Conservation (phyloP, 257 asterid species). For the Cruciata laevipes region DNA sequence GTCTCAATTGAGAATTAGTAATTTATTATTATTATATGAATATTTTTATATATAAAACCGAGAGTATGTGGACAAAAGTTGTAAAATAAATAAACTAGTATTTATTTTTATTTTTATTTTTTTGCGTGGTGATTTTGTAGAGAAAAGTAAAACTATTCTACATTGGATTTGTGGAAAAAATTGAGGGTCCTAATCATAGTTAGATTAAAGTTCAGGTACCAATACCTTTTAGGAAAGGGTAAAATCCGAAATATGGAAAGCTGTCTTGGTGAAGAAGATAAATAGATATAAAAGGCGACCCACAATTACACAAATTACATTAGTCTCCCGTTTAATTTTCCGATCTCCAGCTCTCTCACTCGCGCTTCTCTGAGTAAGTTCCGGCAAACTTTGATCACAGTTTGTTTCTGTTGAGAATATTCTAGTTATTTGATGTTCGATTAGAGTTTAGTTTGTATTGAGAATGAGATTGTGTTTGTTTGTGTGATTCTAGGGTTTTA, state of each 20-base stretch:
- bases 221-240: background rate
- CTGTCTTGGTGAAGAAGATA: constrained; percentile 8
- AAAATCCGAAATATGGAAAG: background rate
- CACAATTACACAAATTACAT: background rate
- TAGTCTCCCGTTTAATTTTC: background rate
- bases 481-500: constrained; percentile 2
- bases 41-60: too few relatives aligned
- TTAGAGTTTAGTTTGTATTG: background rate
- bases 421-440: background rate
- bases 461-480: background rate
- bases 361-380: background rate
- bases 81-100: too few relatives aligned
- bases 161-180: too few relatives aligned
- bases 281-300: background rate
- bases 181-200: background rate
- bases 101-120: too few relatives aligned
- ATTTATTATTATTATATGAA: too few relatives aligned
- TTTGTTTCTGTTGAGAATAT: background rate
- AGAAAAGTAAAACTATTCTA: too few relatives aligned
- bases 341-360: background rate
- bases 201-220: background rate
- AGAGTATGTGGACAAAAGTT: too few relatives aligned
- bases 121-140: too few relatives aligned
- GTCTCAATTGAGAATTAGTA: too few relatives aligned
- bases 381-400: background rate